Base-by-base conservation (phyloP, 164 flowering plant genomes). In the Platanus orientalis region DNA sequence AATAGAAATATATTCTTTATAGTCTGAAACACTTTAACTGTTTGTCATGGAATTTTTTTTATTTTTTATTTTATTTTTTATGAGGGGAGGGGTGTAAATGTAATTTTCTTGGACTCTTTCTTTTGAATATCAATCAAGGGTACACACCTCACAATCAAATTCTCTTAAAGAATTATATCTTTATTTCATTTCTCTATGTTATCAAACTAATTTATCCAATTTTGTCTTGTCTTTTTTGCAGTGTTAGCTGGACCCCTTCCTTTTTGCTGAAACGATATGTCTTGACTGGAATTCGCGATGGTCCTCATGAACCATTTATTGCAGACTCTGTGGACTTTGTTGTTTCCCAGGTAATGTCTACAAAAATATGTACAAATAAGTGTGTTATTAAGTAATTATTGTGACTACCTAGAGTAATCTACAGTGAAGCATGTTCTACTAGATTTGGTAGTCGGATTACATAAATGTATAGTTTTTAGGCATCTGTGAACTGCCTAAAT, bases 321-420 rank as follows among this genome's bases (percentile, higher is more conserved):
- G 99, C 99, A 32, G 97, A 92, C 76, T 89, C 99, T 24, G 94
- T 95, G 12, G 99, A 95, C 73, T 95, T 95, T 70, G 97, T 92
- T 70, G 99, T 95, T 64, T 82, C 92, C 61, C 99, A 95, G 96
- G 99, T 90, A 75, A 44, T 62, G 32, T 54, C 47, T 50, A 10
- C 58, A 36, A n/a, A 23, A 11, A 36, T 54, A 36, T 23, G 7
- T 25, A 47, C 29, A 20, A 25, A 11, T 28, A 20, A 17, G 40
- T 20, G 60, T 39, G 12, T 16, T 45, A 6, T 48, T 23, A n/a
- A 61, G 56, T 29, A 45, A 11, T 61, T 21, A 14, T 19, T 32
- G 1, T 12, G 6, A 57, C 28, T 57, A 20, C 26, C 7, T 34
- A 19, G 13, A 57, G 39, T 26, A 51, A n/a, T 30, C 11, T 20